Evolutionary conservation across 306 rosid genomes (phyloP).

Genomic region (Corylus americana): DNA sequence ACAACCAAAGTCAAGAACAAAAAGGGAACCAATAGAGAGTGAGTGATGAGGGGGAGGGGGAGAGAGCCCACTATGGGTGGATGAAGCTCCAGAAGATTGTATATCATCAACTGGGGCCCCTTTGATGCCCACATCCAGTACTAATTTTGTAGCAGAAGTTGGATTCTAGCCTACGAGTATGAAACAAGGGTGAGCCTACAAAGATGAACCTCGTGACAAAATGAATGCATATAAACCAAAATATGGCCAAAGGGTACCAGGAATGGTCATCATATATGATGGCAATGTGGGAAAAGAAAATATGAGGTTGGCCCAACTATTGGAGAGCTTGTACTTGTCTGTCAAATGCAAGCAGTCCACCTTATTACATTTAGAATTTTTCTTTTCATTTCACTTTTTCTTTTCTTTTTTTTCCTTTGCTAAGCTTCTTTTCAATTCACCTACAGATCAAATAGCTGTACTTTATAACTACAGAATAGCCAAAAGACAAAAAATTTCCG

Average conservation of each 20-base stretch:
- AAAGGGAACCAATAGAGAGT: too few species aligned
- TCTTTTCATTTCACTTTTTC: not conserved
- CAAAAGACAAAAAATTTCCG: not conserved
- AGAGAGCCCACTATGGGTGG: conserved; percentile 15
- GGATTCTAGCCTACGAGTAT: conserved; percentile 5
- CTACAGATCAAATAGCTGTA: not conserved
- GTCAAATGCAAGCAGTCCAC: not conserved
- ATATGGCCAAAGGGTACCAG: not conserved
- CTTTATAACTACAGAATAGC: not conserved
- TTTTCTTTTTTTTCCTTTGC: not conserved
- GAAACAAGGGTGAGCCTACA: conserved; percentile 1
- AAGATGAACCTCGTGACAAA: not conserved
- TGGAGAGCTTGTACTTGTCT: not conserved
- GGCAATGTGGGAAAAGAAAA: not conserved
- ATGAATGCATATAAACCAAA: not conserved
- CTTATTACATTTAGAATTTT: not conserved
- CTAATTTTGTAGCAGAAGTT: conserved; percentile 18
- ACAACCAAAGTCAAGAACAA: too few species aligned
- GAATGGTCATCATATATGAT: not conserved
- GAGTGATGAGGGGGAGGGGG: too few species aligned
- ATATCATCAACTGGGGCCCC: not conserved
- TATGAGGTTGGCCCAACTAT: not conserved
- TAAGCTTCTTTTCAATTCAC: not conserved
- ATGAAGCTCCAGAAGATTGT: conserved; percentile 21
- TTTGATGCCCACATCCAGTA: not conserved